Evolutionary conservation across 257 asterid species (phyloP).

Genomic region (Asclepias syriaca): DNA sequence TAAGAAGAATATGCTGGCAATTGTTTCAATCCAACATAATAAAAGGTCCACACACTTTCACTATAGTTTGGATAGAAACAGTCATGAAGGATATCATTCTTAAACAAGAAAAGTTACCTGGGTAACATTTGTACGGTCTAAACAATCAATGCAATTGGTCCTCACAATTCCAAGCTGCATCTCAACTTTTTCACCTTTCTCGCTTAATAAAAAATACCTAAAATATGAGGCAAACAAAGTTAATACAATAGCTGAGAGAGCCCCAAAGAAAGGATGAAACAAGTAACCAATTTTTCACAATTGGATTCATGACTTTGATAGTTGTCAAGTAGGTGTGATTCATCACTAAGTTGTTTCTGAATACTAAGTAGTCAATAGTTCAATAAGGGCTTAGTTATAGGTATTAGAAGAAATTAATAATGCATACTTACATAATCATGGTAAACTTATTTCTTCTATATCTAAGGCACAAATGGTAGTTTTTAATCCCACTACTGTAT

Average conservation of each 20-base stretch:
- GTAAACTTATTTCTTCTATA: not conserved
- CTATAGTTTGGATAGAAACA: not conserved
- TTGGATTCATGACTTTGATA: not conserved
- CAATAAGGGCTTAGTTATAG: not conserved
- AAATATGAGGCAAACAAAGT: slow-evolving; percentile 2
- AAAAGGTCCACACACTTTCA: not conserved
- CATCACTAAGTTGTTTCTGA: not conserved
- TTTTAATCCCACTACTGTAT: not conserved
- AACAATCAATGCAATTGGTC: slow-evolving; percentile 89
- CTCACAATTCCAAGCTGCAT: slow-evolving; percentile 81
- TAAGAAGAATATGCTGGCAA: not conserved
- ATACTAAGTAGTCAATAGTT: not conserved
- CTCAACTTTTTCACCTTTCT: slow-evolving; percentile 74
- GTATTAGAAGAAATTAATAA: no score
- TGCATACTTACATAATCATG: not conserved
- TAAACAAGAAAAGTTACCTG: slow-evolving; percentile 45
- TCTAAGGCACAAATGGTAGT: not conserved
- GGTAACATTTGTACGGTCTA: slow-evolving; percentile 98
- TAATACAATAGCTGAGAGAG: not conserved
- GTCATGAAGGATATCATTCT: not conserved
- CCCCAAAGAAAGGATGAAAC: not conserved
- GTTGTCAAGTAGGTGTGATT: not conserved
- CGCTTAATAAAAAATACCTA: slow-evolving; percentile 81
- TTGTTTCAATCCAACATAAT: not conserved
- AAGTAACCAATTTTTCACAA: not conserved